Base-by-base conservation (phyloP, 2,329 filamentous ascomycete genomes). In the Thielaviopsis euricoi region DNA sequence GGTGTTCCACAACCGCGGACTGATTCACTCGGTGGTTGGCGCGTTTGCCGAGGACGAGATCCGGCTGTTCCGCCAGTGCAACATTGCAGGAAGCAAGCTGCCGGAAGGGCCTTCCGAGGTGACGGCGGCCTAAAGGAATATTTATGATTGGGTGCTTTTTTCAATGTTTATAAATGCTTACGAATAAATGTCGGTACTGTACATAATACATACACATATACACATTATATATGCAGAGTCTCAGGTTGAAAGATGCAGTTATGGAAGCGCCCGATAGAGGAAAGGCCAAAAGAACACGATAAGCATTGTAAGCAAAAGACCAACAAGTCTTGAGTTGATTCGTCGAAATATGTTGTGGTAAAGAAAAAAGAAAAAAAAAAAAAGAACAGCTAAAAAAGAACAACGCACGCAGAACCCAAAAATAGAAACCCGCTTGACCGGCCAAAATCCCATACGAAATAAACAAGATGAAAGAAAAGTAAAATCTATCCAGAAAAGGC, bases 1-100 rank as follows among this genome's bases (percentile, higher is more conserved):
- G 0, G 71, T 90, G 25, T 90, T 90, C 69, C 84, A 90, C 68
- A 90, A 90, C 66, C 79, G 85, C 10, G 86, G 86, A 1, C 74
- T 88, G 17, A 67, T 89, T 58, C 86, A 91, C 68, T 83, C 79
- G 2, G 86, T 90, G 1, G 85, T 87, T 0, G 86, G 86, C 1
- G 82, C 83, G 1, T 89, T 90, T 68, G 76, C 76, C 7, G 78
- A 83, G 53, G 78, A 85, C n/a, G 85, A 89, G 71, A 80, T 89
- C 33, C 71, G 86, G 51, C 67, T 90, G 60, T 89, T 90, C 66
- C 73, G 86, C 62, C 86, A 90, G 72, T 90, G 86, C 70, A 89
- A 90, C 67, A 74, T 89, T 68, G 85, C 86, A n/a, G 81, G 78
- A 2, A 84, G 77, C 60, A 69, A 76, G 61, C 67, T 77, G 43